A percentile compares a stretch with the other conserved stretches of the same genome.
Conservation (phyloP, 441 rosid species). For the Omphalea diandra region DNA sequence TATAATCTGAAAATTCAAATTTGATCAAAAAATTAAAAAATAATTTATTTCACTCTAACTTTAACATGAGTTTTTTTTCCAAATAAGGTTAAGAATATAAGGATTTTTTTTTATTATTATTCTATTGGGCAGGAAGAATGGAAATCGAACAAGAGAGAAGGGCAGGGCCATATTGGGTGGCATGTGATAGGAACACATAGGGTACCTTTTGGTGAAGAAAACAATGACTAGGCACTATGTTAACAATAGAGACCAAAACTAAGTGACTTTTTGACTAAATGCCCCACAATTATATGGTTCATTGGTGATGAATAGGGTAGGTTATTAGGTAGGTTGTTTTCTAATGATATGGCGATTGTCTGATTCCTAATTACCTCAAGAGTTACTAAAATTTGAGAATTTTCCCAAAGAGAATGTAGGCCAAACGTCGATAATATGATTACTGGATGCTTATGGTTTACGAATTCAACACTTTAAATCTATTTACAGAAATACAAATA, state of each 20-base stretch:
- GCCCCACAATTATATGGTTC: slow-evolving; percentile 21
- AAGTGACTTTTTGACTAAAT: slow-evolving; percentile 29
- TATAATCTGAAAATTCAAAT: too few species aligned
- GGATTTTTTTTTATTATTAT: too few species aligned
- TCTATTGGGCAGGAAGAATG: too few species aligned
- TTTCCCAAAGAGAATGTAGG: neutral
- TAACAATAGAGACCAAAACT: slow-evolving; percentile 10
- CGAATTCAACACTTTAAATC: too few species aligned
- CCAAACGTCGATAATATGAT: too few species aligned
- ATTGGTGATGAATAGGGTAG: too few species aligned
- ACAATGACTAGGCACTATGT: slow-evolving; percentile 28
- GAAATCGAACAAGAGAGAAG: neutral
- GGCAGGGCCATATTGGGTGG: slow-evolving; percentile 38
- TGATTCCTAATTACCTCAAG: slow-evolving; percentile 11
- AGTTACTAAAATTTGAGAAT: neutral
- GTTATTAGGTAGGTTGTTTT: neutral
- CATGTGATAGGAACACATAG: slow-evolving; percentile 39
- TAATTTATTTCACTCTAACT: too few species aligned
- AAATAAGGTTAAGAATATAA: slow-evolving; percentile 4
- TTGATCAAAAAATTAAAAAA: too few species aligned
- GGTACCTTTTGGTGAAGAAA: slow-evolving; percentile 27
- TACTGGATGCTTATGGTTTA: too few species aligned
- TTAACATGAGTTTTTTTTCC: too few species aligned
- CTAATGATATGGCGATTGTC: slow-evolving; percentile 11
- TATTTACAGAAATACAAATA: too few species aligned